Evolutionary conservation across 768 basidiomycete species (phyloP).

Genomic region (Amanita rubescens): DNA sequence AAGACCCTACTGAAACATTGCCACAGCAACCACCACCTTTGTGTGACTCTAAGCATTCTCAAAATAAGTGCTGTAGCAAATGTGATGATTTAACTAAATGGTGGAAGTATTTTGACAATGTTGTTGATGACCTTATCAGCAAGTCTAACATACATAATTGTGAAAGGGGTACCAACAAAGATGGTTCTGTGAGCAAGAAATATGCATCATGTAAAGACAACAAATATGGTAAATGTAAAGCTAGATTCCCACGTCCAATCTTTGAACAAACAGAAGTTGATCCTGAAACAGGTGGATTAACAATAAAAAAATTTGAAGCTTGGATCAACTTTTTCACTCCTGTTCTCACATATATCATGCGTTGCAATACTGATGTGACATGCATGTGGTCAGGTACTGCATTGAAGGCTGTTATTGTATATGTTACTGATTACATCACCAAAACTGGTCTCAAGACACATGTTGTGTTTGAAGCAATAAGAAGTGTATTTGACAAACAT

Average conservation of each 20-base stretch:
- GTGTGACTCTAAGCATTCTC: neutral
- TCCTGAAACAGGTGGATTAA: slow-evolving; percentile 18
- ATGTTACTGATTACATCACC: slow-evolving; percentile 37
- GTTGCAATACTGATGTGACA: slow-evolving; percentile 20
- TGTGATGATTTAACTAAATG: neutral
- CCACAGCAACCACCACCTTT: neutral
- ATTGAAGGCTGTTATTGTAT: slow-evolving; percentile 31
- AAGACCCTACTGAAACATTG: neutral
- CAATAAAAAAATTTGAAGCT: slow-evolving; percentile 26
- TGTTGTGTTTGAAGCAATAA: slow-evolving; percentile 26
- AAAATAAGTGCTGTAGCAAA: neutral
- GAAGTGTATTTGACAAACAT: slow-evolving; percentile 18
- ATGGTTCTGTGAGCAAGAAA: neutral
- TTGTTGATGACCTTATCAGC: neutral
- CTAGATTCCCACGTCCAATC: no score
- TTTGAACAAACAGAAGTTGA: slow-evolving; percentile 13
- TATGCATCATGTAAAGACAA: no score
- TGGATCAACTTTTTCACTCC: slow-evolving; percentile 29
- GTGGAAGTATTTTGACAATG: neutral
- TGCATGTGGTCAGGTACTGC: neutral
- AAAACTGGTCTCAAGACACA: slow-evolving; percentile 32
- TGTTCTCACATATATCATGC: slow-evolving; percentile 23
- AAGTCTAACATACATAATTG: neutral
- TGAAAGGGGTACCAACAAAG: neutral
- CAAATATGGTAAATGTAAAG: no score